phyloP scores from a whole-genome alignment of 2,329 filamentous ascomycete species.

The Phyllosticta citriasiana region DNA sequence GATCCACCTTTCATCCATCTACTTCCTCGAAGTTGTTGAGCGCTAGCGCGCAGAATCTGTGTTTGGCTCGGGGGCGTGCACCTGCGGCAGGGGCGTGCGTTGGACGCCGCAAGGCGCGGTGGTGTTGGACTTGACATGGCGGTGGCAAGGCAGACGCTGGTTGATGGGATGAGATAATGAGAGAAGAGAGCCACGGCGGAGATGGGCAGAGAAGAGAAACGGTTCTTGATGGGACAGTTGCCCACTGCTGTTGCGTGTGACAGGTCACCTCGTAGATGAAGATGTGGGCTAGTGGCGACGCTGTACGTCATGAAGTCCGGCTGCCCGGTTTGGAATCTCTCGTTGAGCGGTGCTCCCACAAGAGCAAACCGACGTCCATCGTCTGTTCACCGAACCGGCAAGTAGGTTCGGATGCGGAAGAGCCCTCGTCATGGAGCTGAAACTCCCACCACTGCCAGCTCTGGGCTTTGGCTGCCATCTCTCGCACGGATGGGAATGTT shows the following conservation, averaged over 20 bases:
- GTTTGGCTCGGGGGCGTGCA: neutral
- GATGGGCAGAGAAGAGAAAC: neutral
- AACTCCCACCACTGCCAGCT: neutral
- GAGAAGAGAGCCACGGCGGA: neutral
- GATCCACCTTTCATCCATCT: neutral
- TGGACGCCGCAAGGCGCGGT: neutral
- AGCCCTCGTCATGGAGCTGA: neutral
- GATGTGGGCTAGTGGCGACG: neutral
- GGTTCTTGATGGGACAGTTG: neutral
- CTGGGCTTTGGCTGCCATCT: neutral
- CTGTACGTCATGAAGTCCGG: neutral
- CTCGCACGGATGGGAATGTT: neutral
- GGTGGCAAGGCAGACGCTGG: neutral
- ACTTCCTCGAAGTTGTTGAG: neutral
- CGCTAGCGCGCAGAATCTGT: neutral
- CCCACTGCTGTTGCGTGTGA: neutral
- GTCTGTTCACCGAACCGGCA: neutral
- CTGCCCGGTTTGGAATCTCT: neutral
- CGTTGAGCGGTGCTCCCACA: neutral
- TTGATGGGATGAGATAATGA: neutral
- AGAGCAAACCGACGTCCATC: neutral
- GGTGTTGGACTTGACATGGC: neutral
- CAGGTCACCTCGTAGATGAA: neutral
- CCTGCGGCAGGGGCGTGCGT: neutral
- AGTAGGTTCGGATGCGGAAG: neutral